Evolutionary conservation across 257 asterid genomes (phyloP).

Genomic region (Perilla frutescens): DNA sequence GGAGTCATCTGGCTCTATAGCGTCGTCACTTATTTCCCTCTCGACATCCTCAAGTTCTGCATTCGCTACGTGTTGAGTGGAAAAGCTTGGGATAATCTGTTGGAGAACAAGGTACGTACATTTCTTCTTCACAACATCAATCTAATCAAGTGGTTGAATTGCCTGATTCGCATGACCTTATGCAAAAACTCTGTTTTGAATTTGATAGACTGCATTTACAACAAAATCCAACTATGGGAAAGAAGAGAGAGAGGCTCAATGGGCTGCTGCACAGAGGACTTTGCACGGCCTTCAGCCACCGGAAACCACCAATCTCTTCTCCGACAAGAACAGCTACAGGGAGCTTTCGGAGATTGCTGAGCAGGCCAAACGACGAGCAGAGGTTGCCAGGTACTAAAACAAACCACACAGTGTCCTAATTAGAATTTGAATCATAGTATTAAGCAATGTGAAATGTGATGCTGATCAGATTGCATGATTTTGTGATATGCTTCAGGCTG

Average conservation of each 20-base stretch:
- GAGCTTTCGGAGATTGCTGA: constrained; percentile 94
- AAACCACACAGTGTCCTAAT: background rate
- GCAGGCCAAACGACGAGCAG: constrained; percentile 92
- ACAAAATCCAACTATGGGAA: constrained; percentile 90
- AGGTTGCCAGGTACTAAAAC: constrained; percentile 76
- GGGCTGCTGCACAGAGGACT: constrained; percentile 97
- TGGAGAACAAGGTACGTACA: constrained; percentile 86
- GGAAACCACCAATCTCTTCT: constrained; percentile 57
- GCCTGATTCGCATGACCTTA: background rate
- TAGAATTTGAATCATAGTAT: too few relatives aligned
- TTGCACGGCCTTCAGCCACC: constrained; percentile 92
- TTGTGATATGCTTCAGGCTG: constrained; percentile 51
- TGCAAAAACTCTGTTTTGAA: background rate
- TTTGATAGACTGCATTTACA: constrained; percentile 77
- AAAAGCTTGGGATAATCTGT: constrained; percentile 83
- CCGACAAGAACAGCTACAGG: constrained; percentile 79
- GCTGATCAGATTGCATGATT: background rate
- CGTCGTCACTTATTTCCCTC: constrained; percentile 70
- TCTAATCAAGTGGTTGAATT: background rate
- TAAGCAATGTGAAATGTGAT: background rate
- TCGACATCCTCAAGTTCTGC: constrained; percentile 78
- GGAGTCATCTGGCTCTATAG: constrained; percentile 91
- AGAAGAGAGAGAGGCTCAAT: constrained; percentile 94
- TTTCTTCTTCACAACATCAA: background rate
- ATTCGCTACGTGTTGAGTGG: constrained; percentile 84